Evolutionary conservation across 345 rosid species (phyloP).

Genomic region (Anacardium occidentale): DNA sequence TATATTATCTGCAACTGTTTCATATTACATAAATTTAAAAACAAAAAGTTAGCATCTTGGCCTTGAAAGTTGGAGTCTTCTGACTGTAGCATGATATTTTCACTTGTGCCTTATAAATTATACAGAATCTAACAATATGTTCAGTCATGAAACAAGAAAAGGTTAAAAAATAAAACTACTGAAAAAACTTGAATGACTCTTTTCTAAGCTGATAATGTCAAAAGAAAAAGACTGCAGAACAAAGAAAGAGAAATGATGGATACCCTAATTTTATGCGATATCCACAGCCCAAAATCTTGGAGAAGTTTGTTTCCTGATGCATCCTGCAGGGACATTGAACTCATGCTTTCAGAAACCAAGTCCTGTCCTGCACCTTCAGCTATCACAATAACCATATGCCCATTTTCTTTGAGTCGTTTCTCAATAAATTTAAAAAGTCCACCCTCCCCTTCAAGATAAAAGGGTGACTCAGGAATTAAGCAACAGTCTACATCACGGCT

Average conservation of each 20-base stretch:
- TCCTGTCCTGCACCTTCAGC: constrained; percentile 80
- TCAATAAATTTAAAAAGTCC: constrained; percentile 54
- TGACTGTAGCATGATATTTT: too few species aligned
- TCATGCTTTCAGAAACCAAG: constrained; percentile 36
- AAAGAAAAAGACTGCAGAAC: background rate
- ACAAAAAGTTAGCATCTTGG: too few species aligned
- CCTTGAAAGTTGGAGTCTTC: too few species aligned
- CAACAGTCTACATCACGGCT: constrained; percentile 70
- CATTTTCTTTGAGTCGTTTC: constrained; percentile 47
- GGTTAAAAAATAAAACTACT: too few species aligned
- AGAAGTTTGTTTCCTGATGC: constrained; percentile 63
- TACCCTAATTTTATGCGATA: constrained; percentile 57
- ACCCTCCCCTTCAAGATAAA: constrained; percentile 59
- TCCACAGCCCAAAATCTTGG: constrained; percentile 56
- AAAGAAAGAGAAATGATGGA: background rate
- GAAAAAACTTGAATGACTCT: too few species aligned
- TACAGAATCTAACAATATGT: too few species aligned
- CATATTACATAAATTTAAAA: too few species aligned
- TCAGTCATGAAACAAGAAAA: too few species aligned
- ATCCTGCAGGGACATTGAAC: constrained; percentile 31
- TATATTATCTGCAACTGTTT: background rate
- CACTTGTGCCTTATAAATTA: too few species aligned
- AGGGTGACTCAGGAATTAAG: constrained; percentile 65
- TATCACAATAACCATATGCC: constrained; percentile 59
- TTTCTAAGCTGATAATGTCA: background rate